Conservation (phyloP, 129 eudicot species). For the Arctium minus region DNA sequence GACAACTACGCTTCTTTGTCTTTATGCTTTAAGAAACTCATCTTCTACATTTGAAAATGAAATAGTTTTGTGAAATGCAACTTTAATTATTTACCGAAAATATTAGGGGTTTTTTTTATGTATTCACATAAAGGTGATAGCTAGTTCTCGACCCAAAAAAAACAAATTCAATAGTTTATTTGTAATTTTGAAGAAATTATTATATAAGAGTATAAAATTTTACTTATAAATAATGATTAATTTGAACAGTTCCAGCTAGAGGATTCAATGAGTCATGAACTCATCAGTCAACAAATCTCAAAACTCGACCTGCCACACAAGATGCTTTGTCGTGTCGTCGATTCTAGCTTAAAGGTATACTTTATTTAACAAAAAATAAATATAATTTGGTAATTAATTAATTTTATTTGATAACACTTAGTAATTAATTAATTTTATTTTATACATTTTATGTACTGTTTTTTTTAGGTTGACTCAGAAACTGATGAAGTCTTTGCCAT, state of each 20-base stretch:
- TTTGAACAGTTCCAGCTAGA: slow-evolving; percentile 33
- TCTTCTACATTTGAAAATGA: no score
- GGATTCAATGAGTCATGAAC: slow-evolving; percentile 59
- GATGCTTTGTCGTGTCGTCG: slow-evolving; percentile 53
- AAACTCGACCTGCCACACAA: slow-evolving; percentile 50
- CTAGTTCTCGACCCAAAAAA: no score
- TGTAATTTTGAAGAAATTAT: no score
- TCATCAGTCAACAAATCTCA: slow-evolving; percentile 41
- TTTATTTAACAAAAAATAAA: neutral
- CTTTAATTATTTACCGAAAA: no score
- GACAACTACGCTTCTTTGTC: no score
- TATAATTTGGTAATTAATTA: neutral
- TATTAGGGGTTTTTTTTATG: no score
- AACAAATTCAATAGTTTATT: no score
- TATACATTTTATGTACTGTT: neutral
- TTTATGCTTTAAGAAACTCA: no score
- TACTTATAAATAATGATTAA: no score
- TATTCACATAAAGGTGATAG: no score
- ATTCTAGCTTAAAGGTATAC: slow-evolving; percentile 46
- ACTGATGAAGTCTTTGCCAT: slow-evolving; percentile 74
- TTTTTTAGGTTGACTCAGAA: slow-evolving; percentile 55
- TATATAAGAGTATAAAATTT: no score
- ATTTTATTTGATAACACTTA: neutral
- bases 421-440: neutral
- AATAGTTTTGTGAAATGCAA: no score